These are phyloP conservation scores for Phaeosphaeria sp. DNA, from an alignment of 2,329 filamentous ascomycete genomes.

Conservation along the genomic window DNA sequence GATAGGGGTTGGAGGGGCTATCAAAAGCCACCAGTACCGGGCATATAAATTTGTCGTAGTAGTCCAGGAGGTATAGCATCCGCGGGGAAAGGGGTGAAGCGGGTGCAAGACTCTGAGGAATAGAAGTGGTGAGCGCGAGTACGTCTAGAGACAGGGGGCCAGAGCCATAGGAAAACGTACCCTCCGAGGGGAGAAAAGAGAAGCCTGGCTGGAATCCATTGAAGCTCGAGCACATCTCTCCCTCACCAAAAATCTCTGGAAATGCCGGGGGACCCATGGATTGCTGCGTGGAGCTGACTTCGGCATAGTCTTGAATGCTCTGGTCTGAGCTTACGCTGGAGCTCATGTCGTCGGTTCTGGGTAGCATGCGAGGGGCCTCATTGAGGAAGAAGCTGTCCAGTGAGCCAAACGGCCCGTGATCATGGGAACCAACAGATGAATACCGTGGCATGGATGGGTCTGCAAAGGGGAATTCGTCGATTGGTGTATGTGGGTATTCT, in stretches of 20 bases:
- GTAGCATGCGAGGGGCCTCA: conserved; percentile 44
- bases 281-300: conserved; percentile 45
- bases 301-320: conserved; percentile 52
- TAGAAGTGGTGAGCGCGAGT: conserved; percentile 49
- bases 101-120: conserved; percentile 56
- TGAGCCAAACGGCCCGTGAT: conserved; percentile 46
- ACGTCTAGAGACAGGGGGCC: conserved; percentile 47
- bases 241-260: conserved; percentile 48
- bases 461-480: conserved; percentile 50
- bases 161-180: conserved; percentile 50
- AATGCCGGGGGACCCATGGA: conserved; percentile 44
- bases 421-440: conserved; percentile 40
- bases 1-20: conserved; percentile 80
- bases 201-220: conserved; percentile 47
- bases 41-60: conserved; percentile 91
- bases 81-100: conserved; percentile 71
- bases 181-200: conserved; percentile 49
- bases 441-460: conserved; percentile 49
- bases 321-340: conserved; percentile 56
- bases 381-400: conserved; percentile 46
- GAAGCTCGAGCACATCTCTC: conserved; percentile 47
- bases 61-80: conserved; percentile 88
- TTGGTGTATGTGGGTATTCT: conserved; percentile 56
- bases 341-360: conserved; percentile 50
- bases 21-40: conserved; percentile 92